These are phyloP conservation scores for Colletotrichum sidae DNA, from an alignment of 2,329 filamentous ascomycete species.

Conservation along the genomic window DNA sequence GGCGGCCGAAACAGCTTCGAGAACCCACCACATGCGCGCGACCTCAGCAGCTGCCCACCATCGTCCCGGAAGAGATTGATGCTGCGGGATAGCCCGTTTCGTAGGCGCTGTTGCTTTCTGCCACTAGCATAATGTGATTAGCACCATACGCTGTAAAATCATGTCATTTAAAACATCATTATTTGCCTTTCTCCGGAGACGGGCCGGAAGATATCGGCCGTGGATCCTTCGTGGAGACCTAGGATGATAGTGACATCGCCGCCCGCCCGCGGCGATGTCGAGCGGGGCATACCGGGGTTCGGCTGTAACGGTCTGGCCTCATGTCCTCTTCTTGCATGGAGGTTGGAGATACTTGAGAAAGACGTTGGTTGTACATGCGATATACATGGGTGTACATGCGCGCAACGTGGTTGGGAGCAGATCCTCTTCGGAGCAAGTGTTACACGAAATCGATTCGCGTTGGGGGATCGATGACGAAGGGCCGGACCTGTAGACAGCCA, in stretches of 20 bases:
- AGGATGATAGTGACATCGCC: conserved; percentile 23
- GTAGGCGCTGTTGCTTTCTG: conserved; percentile 14
- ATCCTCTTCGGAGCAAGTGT: conserved; percentile 4
- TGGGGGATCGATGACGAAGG: conserved; percentile 2
- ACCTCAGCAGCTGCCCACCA: neutral
- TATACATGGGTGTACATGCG: conserved; percentile 2
- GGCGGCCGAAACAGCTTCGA: conserved; percentile 1
- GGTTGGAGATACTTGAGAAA: conserved; percentile 10
- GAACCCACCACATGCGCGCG: neutral
- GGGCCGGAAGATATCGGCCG: conserved; percentile 31
- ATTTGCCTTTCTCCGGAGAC: conserved; percentile 16
- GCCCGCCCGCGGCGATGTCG: conserved; percentile 9
- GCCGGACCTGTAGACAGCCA: neutral
- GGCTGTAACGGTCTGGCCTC: conserved; percentile 8
- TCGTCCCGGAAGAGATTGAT: conserved; percentile 22
- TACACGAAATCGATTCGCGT: neutral
- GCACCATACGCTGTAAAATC: conserved; percentile 28
- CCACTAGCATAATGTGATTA: conserved; percentile 7
- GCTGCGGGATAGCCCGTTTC: conserved; percentile 33
- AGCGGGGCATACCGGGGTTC: conserved; percentile 11
- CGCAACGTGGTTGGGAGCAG: conserved; percentile 11
- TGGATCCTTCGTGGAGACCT: conserved; percentile 10
- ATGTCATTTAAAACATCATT: conserved; percentile 3
- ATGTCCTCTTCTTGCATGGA: conserved; percentile 15
- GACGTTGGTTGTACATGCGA: conserved; percentile 16